phyloP scores from a whole-genome alignment of 768 basidiomycete species.

The Leccinum subgranulosum region DNA sequence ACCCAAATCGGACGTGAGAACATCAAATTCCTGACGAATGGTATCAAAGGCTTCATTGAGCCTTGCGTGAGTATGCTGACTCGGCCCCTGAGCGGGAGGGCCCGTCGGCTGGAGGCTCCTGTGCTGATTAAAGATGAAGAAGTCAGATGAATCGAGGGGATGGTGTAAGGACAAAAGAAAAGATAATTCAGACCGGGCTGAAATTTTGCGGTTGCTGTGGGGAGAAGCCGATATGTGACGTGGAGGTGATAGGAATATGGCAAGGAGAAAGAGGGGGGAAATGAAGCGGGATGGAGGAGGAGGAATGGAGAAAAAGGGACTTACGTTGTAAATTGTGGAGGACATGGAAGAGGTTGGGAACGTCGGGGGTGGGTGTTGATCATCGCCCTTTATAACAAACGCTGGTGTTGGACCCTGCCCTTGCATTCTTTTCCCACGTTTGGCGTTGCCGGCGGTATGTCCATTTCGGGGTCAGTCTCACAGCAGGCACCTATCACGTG shows the following conservation, averaged over 20 bases:
- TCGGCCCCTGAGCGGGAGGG: constrained; percentile 41
- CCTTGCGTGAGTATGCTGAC: constrained; percentile 41
- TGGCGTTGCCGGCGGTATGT: constrained; percentile 35
- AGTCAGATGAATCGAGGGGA: constrained; percentile 16
- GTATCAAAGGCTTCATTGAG: constrained; percentile 78
- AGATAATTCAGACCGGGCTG: background rate
- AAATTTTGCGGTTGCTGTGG: constrained; percentile 26
- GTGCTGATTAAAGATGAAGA: constrained; percentile 34
- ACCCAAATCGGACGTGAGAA: constrained; percentile 63
- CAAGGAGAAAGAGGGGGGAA: background rate
- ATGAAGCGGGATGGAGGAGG: background rate
- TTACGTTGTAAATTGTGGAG: constrained; percentile 39
- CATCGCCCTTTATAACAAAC: constrained; percentile 39
- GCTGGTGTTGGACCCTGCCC: constrained; percentile 34
- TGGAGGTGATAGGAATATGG: background rate
- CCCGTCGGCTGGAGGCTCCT: constrained; percentile 53
- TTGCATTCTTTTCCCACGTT: constrained; percentile 34
- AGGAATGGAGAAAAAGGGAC: constrained; percentile 8
- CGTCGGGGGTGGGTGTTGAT: constrained; percentile 36
- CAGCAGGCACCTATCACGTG: constrained; percentile 33
- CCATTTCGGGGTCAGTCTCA: constrained; percentile 20
- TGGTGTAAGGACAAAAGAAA: background rate
- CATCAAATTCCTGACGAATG: constrained; percentile 83
- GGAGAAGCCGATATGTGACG: background rate
- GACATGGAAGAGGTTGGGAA: constrained; percentile 38